phyloP scores from a whole-genome alignment of 2,329 filamentous ascomycete species.

The Fusarium sp. region DNA sequence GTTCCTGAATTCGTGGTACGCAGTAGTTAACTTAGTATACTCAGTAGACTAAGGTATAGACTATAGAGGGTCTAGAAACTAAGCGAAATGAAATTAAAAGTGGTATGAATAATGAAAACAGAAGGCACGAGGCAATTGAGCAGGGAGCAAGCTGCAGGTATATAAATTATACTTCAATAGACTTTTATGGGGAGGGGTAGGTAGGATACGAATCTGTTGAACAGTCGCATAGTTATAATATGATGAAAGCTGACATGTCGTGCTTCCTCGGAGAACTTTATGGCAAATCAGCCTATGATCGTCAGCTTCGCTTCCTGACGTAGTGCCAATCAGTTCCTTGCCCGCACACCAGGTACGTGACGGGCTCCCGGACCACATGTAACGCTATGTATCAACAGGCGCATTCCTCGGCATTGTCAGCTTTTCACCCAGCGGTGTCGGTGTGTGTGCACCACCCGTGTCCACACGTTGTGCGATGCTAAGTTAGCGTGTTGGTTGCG shows the following conservation, averaged over 20 bases:
- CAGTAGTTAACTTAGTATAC: no score
- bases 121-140: conserved; percentile 3
- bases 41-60: background rate
- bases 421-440: conserved; percentile 16
- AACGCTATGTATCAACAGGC: conserved; percentile 31
- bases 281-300: conserved; percentile 33
- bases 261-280: conserved; percentile 17
- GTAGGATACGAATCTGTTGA: conserved; percentile 20
- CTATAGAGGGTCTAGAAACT: background rate
- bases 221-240: conserved; percentile 21
- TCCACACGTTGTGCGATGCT: conserved; percentile 13
- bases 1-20: background rate
- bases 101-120: conserved; percentile 1
- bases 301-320: conserved; percentile 38
- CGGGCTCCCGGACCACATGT: conserved; percentile 25
- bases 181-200: conserved; percentile 21
- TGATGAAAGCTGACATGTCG: conserved; percentile 38
- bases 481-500: conserved; percentile 8
- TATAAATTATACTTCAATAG: conserved; percentile 26
- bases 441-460: conserved; percentile 9
- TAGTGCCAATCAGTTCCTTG: conserved; percentile 38
- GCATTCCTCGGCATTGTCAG: conserved; percentile 24
- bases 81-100: conserved; percentile 5
- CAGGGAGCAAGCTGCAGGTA: conserved; percentile 13
- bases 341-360: conserved; percentile 23